Percentiles rank a stretch among this genome's conserved stretches.
These are phyloP conservation scores for Arthrobotrys sinensis DNA, from an alignment of 2,329 filamentous ascomycete species.

Conservation along the genomic window DNA sequence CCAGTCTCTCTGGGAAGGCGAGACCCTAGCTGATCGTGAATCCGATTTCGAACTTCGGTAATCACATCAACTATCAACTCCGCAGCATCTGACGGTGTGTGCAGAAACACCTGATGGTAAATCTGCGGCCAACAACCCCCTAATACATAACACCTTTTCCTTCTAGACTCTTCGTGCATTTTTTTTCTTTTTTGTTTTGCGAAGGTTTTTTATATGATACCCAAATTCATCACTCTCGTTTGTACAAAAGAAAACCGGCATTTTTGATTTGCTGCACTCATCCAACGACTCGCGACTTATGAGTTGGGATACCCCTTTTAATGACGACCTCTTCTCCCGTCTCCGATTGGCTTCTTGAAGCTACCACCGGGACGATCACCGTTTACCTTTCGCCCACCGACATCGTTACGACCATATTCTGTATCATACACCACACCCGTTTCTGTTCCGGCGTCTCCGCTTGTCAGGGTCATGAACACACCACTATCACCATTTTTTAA, in stretches of 20 bases:
- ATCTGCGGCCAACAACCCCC: background rate
- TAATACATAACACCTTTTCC: constrained; percentile 12
- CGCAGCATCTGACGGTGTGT: constrained; percentile 25
- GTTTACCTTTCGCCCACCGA: constrained; percentile 40
- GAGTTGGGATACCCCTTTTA: constrained; percentile 56
- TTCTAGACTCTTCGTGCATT: constrained; percentile 50
- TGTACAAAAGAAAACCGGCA: constrained; percentile 60
- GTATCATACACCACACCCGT: constrained; percentile 54
- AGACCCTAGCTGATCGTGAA: constrained; percentile 56
- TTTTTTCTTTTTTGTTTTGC: constrained; percentile 46
- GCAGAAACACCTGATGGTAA: constrained; percentile 32
- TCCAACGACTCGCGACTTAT: constrained; percentile 49
- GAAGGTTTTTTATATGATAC: constrained; percentile 57
- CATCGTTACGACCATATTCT: constrained; percentile 53
- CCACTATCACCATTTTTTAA: constrained; percentile 39
- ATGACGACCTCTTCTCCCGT: constrained; percentile 48
- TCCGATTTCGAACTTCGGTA: constrained; percentile 52
- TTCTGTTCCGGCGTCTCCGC: constrained; percentile 59
- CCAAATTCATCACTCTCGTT: constrained; percentile 61
- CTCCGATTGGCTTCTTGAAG: constrained; percentile 27
- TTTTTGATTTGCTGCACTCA: constrained; percentile 47
- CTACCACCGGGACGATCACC: constrained; percentile 24
- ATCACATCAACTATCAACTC: constrained; percentile 4
- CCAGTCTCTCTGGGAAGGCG: constrained; percentile 64
- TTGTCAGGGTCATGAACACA: constrained; percentile 59